Evolutionary conservation across 2,329 filamentous ascomycete species (phyloP).

Genomic region (Fusarium illudens): DNA sequence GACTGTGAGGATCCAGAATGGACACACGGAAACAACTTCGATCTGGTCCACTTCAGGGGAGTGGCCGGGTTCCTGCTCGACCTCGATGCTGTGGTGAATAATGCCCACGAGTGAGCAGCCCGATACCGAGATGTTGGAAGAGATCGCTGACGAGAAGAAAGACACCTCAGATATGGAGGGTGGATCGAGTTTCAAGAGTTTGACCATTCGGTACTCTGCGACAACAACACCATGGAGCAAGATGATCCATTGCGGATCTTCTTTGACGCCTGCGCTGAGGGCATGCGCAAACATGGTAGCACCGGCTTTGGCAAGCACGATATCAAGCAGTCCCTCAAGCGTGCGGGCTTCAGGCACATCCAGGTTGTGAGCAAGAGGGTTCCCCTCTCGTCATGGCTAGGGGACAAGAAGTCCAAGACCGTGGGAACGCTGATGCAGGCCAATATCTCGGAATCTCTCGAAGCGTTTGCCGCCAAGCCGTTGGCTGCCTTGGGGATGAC

Average conservation of each 20-base stretch:
- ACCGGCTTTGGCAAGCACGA: slow-evolving; percentile 48
- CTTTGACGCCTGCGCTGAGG: slow-evolving; percentile 44
- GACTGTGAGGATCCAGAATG: slow-evolving; percentile 67
- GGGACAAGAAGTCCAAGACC: slow-evolving; percentile 51
- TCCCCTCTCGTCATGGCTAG: slow-evolving; percentile 57
- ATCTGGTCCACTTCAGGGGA: slow-evolving; percentile 63
- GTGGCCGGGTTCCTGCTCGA: slow-evolving; percentile 62
- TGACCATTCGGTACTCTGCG: slow-evolving; percentile 51
- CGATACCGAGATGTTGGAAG: not conserved
- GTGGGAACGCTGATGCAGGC: slow-evolving; percentile 56
- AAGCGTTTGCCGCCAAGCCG: slow-evolving; percentile 53
- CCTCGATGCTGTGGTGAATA: slow-evolving; percentile 55
- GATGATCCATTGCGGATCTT: slow-evolving; percentile 51
- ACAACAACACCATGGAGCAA: slow-evolving; percentile 54
- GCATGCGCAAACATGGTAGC: slow-evolving; percentile 50
- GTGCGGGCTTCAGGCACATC: slow-evolving; percentile 56
- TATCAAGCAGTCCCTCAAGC: slow-evolving; percentile 48
- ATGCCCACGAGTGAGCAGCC: slow-evolving; percentile 46
- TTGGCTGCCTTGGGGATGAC: slow-evolving; percentile 50
- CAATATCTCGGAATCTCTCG: slow-evolving; percentile 52
- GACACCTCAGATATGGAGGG: slow-evolving; percentile 56
- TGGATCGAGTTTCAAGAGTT: slow-evolving; percentile 63
- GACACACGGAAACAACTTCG: slow-evolving; percentile 61
- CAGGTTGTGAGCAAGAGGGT: slow-evolving; percentile 53
- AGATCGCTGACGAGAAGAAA: slow-evolving; percentile 31